Conservation (phyloP, 2,329 filamentous ascomycete genomes). For the Xylariales sp. region DNA sequence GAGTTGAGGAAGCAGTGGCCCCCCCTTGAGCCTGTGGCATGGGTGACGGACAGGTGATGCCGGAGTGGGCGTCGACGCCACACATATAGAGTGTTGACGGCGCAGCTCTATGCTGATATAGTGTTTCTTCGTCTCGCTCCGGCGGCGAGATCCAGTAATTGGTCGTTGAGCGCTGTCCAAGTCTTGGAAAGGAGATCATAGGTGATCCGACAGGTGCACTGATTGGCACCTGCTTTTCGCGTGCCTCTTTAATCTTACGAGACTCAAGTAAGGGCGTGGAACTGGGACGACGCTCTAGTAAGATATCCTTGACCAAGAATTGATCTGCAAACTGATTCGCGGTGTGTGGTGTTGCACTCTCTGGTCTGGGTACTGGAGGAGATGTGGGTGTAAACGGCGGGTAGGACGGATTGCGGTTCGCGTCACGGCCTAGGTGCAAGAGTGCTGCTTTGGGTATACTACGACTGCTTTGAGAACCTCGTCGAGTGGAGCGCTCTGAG, state of each 20-base stretch:
- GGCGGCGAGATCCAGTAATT: constrained; percentile 24
- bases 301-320: neutral
- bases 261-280: neutral
- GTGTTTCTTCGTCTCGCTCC: constrained; percentile 12
- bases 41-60: constrained; percentile 7
- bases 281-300: neutral
- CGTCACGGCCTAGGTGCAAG: neutral
- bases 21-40: neutral
- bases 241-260: neutral
- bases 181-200: constrained; percentile 21
- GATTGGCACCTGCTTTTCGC: neutral
- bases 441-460: too few species aligned
- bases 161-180: constrained; percentile 20
- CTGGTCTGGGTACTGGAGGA: too few species aligned
- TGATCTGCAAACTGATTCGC: neutral
- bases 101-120: neutral
- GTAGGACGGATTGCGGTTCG: neutral
- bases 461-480: neutral
- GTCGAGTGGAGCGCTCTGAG: constrained; percentile 7
- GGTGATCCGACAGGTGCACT: neutral
- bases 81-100: constrained; percentile 14
- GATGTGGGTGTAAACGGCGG: neutral
- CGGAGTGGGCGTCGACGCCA: constrained; percentile 24
- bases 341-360: too few species aligned
- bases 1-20: neutral